Evolutionary conservation across 1,284 basidiomycete species (phyloP), one percentile per base, ranked within the genome.

Genomic region (Trametes versicolor): DNA sequence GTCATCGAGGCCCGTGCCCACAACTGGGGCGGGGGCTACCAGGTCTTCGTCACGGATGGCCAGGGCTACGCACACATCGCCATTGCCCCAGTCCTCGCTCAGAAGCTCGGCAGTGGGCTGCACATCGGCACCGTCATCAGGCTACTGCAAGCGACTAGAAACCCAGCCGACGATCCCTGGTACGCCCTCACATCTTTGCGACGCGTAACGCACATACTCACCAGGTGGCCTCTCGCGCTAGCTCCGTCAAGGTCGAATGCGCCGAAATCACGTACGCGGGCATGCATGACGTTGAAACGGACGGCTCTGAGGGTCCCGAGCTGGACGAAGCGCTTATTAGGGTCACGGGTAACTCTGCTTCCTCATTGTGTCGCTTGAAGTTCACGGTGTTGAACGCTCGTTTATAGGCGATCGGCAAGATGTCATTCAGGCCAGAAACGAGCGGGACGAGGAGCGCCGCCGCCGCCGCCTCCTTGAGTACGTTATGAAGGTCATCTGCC

Each of bases 31-130:
- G 34, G n/a, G 3, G 47, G 34, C 23, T 13, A 23, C 32, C 43
- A 12, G n/a, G 60, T 32, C 9, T 57, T 62, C 39, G 49, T 56
- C 29, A 34, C 27, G 10, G 60, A 62, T 54, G 48, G 39, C 25
- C 19, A 15, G n/a, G 34, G 6, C 54, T 62, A 45, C 48, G 29
- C 48, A 15, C n/a, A 50, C 36, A 25, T 58, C 47, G 45, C 19
- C 10, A n/a, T 58, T 49, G 19, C 50, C 36, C 2, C 45, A 25
- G 12, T 19, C 19, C 8, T 10, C 9, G 25, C 41, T 15, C 34
- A 34, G 45, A n/a, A 50, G 47, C 15, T 7, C 3, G 43, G 41
- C 45, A 7, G 25, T 23, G 9, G 17, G 45, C 25, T 62, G 60
- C 47, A 50, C 47, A 36, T 36, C 37, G 60, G 60, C n/a, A 39